Conservation (phyloP, 768 basidiomycete species). For the Leccinum sublutescens region DNA sequence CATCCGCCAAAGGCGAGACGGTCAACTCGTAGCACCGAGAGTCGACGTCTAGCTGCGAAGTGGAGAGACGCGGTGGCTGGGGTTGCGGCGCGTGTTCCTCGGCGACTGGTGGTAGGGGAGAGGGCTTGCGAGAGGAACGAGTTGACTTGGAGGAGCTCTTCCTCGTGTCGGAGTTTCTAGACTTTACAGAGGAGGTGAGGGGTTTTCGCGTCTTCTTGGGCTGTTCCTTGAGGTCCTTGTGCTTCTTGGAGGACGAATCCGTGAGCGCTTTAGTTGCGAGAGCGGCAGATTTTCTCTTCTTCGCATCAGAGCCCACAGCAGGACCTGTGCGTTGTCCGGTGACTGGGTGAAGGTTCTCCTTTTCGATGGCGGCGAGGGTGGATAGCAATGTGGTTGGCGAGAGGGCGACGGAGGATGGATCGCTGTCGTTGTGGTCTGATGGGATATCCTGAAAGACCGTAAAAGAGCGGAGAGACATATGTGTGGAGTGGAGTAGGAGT, state of each 20-base stretch:
- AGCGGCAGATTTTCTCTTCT: conserved; percentile 65
- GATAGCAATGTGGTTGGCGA: conserved; percentile 33
- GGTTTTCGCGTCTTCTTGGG: conserved; percentile 62
- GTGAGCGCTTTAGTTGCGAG: conserved; percentile 53
- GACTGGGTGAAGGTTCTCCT: conserved; percentile 77
- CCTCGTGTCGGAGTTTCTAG: conserved; percentile 33
- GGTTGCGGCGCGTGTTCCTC: conserved; percentile 45
- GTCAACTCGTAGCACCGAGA: conserved; percentile 81
- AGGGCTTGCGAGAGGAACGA: conserved; percentile 44
- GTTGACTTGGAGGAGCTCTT: conserved; percentile 36
- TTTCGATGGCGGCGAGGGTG: conserved; percentile 49
- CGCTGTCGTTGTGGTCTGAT: conserved; percentile 29
- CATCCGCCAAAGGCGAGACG: conserved; percentile 74
- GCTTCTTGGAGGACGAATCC: conserved; percentile 39
- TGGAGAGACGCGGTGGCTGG: conserved; percentile 23
- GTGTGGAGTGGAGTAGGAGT: conserved; percentile 5
- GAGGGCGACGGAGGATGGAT: conserved; percentile 22
- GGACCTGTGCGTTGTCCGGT: conserved; percentile 62
- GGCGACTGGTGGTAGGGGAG: conserved; percentile 61
- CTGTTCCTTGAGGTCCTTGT: conserved; percentile 44
- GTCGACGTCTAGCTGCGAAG: conserved; percentile 57
- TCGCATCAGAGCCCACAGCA: conserved; percentile 36
- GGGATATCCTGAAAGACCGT: conserved; percentile 63
- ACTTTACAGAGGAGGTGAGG: conserved; percentile 22
- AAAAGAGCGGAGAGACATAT: conserved; percentile 58